Evolutionary conservation across 768 basidiomycete genomes (phyloP).

Genomic region (Agaricus sinodeliciosus): DNA sequence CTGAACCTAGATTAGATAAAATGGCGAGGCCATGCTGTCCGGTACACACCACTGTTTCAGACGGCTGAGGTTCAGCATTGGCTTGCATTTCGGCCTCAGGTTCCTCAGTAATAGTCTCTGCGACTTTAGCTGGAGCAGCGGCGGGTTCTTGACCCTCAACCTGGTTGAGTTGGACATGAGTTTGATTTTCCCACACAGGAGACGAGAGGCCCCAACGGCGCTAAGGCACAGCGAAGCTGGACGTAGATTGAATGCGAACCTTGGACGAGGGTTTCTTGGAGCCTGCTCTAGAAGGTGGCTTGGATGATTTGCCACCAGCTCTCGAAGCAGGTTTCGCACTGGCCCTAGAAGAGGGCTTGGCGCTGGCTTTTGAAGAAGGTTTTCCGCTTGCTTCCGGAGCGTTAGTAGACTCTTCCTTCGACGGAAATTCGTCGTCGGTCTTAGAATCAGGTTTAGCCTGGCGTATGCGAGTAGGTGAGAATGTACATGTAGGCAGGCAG

Average conservation of each 20-base stretch:
- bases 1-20: background rate
- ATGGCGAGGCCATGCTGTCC: background rate
- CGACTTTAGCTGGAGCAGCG: slow-evolving; percentile 25
- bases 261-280: slow-evolving; percentile 64
- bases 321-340: slow-evolving; percentile 36
- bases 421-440: slow-evolving; percentile 32
- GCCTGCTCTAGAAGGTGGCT: slow-evolving; percentile 51
- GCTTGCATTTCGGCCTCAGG: slow-evolving; percentile 38
- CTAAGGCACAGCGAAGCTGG: slow-evolving; percentile 5
- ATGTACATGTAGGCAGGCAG: background rate
- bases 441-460: slow-evolving; percentile 41
- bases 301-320: slow-evolving; percentile 39
- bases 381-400: slow-evolving; percentile 18
- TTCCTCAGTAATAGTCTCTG: slow-evolving; percentile 52
- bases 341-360: slow-evolving; percentile 36
- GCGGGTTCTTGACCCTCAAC: slow-evolving; percentile 34
- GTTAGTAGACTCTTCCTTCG: slow-evolving; percentile 38
- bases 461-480: background rate
- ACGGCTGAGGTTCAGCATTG: slow-evolving; percentile 15
- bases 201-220: background rate
- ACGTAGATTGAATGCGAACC: slow-evolving; percentile 25
- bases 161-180: slow-evolving; percentile 18
- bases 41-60: slow-evolving; percentile 6
- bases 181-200: slow-evolving; percentile 12
- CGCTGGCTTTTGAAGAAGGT: slow-evolving; percentile 20